These are phyloP conservation scores for Lipomyces starkeyi DNA, from an alignment of 805 yeast species.

Conservation along the genomic window DNA sequence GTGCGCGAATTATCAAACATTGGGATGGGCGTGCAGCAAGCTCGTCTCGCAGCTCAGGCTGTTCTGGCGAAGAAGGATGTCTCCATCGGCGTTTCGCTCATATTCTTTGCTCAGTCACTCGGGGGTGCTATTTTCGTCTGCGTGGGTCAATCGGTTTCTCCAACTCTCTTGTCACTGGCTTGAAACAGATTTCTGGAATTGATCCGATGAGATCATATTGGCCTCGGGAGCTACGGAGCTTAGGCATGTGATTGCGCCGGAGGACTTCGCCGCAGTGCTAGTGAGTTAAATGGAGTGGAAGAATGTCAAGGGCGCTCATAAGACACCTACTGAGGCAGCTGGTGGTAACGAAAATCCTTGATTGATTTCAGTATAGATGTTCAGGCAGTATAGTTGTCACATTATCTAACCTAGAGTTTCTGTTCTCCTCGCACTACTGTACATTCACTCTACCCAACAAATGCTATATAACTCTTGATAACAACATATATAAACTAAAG, in stretches of 20 bases:
- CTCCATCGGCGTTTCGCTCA: constrained; percentile 14
- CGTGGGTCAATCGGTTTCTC: constrained; percentile 15
- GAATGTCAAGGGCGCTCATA: constrained; percentile 12
- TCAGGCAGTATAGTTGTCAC: no score
- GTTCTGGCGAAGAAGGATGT: constrained; percentile 14
- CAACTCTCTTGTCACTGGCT: constrained; percentile 1
- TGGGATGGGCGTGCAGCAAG: constrained; percentile 45
- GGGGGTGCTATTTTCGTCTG: constrained; percentile 16
- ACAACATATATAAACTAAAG: background rate
- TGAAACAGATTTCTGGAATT: background rate
- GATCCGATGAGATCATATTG: background rate
- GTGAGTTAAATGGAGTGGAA: constrained; percentile 19
- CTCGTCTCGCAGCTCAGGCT: constrained; percentile 15
- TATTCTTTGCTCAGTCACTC: constrained; percentile 16
- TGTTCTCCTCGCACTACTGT: background rate
- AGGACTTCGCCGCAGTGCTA: background rate
- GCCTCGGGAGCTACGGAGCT: constrained; percentile 19
- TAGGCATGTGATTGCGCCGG: constrained; percentile 8
- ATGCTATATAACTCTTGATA: background rate
- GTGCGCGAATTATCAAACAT: constrained; percentile 52
- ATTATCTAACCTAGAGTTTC: no score
- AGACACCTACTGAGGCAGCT: no score
- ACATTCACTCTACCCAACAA: background rate
- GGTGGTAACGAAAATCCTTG: no score
- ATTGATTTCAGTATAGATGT: no score